Evolutionary conservation across 352 stramenopile species (phyloP), one percentile per base, ranked within the genome.

Genomic region (Globisporangium iwayamae): DNA sequence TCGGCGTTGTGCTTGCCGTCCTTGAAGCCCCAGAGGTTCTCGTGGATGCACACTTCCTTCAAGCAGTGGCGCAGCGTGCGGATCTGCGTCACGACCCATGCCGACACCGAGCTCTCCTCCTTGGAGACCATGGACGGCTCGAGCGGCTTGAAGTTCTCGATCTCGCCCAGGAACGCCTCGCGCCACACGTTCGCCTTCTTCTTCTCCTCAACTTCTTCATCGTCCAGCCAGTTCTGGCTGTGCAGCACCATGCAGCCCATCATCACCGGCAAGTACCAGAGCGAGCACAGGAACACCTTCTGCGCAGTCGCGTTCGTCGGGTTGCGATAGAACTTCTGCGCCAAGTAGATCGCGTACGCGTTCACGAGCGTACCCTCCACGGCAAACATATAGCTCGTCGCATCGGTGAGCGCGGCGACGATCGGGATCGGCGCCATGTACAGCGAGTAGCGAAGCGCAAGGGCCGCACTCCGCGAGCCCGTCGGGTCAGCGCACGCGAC

Each of bases 361-460:
- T 99, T 99, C 65, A 99, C 81, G 28, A 93, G 70, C 39, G 97
- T 89, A 56, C 94, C 96, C 79, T 99, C 97, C 25, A 99, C 83
- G 4, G 94, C 93, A 81, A 99, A 99, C 97, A 99, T 99, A 74
- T 94, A 97, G 69, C 88, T 98, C n/a, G 98, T 99, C 28, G 97
- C 84, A 54, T 97, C 97, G 10, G 84, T 85, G 14, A 93, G 71
- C 8, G 94, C 89, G 20, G 94, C 92, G 16, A 97, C 75, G 28
- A 99, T 85, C 4, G 98, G 98, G 41, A 99, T 87, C 3, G 96
- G 77, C 46, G 85, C 76, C 69, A 99, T 87, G 72, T 98, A 99
- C 28, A 91, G 75, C 43, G 96, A 96, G 84, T 99, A 99, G 56
- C 91, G 79, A 58, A 94, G 75, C 48, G 98, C 97, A 22, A 99